Percentiles rank a stretch among this genome's conserved stretches.
Evolutionary conservation across 129 eudicot species (phyloP).

Genomic region (Pittosporum tobira): DNA sequence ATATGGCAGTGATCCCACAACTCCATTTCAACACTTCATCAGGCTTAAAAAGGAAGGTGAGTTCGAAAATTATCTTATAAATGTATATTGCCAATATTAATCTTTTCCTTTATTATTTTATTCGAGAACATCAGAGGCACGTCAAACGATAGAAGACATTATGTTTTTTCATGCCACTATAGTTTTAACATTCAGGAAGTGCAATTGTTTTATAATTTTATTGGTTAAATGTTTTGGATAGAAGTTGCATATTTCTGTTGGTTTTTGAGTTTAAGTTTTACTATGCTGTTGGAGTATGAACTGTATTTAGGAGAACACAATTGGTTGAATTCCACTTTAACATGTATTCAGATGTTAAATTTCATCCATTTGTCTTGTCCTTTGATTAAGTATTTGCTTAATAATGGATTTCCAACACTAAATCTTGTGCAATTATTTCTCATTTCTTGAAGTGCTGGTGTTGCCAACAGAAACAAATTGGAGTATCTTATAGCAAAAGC

Average conservation of each 20-base stretch:
- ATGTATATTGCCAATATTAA: neutral
- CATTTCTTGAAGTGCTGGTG: no score
- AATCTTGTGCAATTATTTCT: no score
- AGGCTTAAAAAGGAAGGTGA: slow-evolving; percentile 50
- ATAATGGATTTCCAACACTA: no score
- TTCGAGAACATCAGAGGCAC: neutral
- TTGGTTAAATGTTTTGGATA: neutral
- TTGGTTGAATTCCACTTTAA: no score
- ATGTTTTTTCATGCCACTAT: no score
- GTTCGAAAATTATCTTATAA: neutral
- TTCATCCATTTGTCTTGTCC: no score
- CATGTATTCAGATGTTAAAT: neutral
- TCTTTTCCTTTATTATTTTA: neutral
- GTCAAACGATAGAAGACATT: neutral
- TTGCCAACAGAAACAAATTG: no score
- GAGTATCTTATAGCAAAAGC: no score
- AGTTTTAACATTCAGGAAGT: neutral
- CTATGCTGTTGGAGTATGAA: neutral
- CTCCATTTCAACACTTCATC: slow-evolving; percentile 55
- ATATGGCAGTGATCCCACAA: slow-evolving; percentile 30
- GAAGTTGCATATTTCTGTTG: no score
- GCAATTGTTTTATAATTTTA: neutral
- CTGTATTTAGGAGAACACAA: neutral
- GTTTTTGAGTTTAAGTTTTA: neutral
- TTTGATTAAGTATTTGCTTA: no score